Evolutionary conservation across 805 yeast species (phyloP), one percentile per base, ranked within the genome.

Genomic region (Aciculoconidium aculeatum): DNA sequence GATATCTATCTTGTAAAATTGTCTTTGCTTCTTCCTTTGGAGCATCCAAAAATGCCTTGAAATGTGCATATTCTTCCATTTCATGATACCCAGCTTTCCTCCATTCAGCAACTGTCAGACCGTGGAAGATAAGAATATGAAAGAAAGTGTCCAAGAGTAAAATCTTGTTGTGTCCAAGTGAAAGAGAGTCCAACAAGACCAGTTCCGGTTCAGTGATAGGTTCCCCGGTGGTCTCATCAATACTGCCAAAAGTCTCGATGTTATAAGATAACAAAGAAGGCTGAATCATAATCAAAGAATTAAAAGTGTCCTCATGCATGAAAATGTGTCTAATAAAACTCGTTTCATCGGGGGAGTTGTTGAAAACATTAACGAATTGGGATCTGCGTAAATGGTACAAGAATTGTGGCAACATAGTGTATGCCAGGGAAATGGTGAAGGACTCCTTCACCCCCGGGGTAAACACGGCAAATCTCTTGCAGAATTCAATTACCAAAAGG

Each of bases 271-370:
- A 67, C 44, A 78, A 61, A 2, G 81, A 71, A 17, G 86, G 85
- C 49, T 79, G 85, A 36, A 78, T 75, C 82, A 78, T 78, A 21
- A 73, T 66, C 40, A 77, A 58, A 1, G 82, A 66, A 40, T 76
- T 77, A 19, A 62, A 59, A 11, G 73, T 65, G 42, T 79, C 82
- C 50, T 77, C 85, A 22, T 70, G 70, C 47, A 74, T 55, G 47
- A 77, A 70, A 19, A 73, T 62, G 43, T 77, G 84, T 45, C 83
- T 67, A 36, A 74, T 67, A 47, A 68, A 78, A 11, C 76, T 66
- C 5, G 86, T 76, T 51, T 78, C 86, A 55, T 78, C 86, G 0
- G 86, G 86, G 1, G 84, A 77, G 41, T 72, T 74, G 45, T 76
- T 76, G 56, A 78, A 78, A 11, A 78, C 75, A 42, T 75, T 77